Conservation (phyloP, 1,284 basidiomycete species). For the Tranzscheliella williamsii region DNA sequence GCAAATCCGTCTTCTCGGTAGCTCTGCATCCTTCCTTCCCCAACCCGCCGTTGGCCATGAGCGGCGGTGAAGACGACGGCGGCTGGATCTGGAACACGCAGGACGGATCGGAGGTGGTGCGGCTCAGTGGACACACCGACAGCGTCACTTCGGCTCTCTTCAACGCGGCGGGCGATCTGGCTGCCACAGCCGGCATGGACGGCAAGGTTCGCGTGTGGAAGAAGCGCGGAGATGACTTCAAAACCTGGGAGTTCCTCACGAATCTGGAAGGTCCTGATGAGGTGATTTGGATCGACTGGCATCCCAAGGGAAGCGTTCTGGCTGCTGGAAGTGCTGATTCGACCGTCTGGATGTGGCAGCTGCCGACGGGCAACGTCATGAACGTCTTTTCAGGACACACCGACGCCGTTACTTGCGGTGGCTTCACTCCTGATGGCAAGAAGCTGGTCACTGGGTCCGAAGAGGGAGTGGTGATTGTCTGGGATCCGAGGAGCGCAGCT, state of each 20-base stretch:
- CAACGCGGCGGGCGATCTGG: slow-evolving; percentile 84
- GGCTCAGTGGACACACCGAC: slow-evolving; percentile 87
- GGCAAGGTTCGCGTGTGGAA: slow-evolving; percentile 89
- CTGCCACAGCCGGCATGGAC: slow-evolving; percentile 96
- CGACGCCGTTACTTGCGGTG: slow-evolving; percentile 79
- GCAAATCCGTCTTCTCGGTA: slow-evolving; percentile 76
- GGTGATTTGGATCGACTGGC: slow-evolving; percentile 93
- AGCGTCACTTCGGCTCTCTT: slow-evolving; percentile 81
- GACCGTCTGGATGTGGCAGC: slow-evolving; percentile 97
- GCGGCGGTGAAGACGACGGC: slow-evolving; percentile 92
- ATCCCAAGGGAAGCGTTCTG: slow-evolving; percentile 86
- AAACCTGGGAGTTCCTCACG: slow-evolving; percentile 86
- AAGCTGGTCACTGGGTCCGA: slow-evolving; percentile 82
- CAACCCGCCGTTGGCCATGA: slow-evolving; percentile 78
- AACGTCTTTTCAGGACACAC: slow-evolving; percentile 93
- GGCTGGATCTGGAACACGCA: slow-evolving; percentile 92
- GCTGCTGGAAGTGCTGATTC: slow-evolving; percentile 90
- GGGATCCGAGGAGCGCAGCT: slow-evolving; percentile 81
- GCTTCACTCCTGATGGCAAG: slow-evolving; percentile 82
- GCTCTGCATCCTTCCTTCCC: slow-evolving; percentile 75
- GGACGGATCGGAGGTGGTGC: slow-evolving; percentile 77
- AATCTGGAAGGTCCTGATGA: slow-evolving; percentile 92
- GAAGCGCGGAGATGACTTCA: slow-evolving; percentile 66
- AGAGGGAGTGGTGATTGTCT: slow-evolving; percentile 82
- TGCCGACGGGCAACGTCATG: slow-evolving; percentile 90